Evolutionary conservation across 2,329 filamentous ascomycete species (phyloP).

Genomic region (Penicillium corylophilum): DNA sequence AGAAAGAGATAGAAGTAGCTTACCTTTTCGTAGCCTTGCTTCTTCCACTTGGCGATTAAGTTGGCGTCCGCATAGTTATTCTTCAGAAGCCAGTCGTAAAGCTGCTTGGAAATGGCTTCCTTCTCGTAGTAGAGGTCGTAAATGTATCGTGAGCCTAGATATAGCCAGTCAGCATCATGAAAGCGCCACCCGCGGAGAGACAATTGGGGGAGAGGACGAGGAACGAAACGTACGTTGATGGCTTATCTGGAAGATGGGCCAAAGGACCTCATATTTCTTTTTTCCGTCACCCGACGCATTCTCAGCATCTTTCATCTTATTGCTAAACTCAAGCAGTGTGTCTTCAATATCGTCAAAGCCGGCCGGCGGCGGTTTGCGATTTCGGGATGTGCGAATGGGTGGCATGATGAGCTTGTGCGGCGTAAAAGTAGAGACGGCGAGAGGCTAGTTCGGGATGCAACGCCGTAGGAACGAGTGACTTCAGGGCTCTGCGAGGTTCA

Average conservation of each 20-base stretch:
- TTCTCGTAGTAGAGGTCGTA: constrained; percentile 99
- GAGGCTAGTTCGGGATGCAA: neutral
- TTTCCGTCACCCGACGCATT: constrained; percentile 77
- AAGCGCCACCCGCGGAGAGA: neutral
- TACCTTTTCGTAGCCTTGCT: constrained; percentile 97
- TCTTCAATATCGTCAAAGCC: constrained; percentile 70
- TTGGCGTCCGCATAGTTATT: constrained; percentile 94
- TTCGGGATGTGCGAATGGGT: constrained; percentile 58
- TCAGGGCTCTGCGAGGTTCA: neutral
- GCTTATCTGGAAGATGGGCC: constrained; percentile 96
- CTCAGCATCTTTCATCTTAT: constrained; percentile 77
- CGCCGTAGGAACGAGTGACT: neutral
- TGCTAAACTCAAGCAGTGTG: constrained; percentile 64
- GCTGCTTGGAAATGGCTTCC: constrained; percentile 84
- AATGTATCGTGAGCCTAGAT: constrained; percentile 72
- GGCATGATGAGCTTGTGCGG: constrained; percentile 51
- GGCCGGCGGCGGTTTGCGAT: constrained; percentile 63
- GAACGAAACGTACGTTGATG: constrained; percentile 71
- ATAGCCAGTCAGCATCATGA: constrained; percentile 4
- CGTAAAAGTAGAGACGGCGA: neutral
- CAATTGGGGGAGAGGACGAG: neutral
- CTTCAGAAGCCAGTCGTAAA: constrained; percentile 97
- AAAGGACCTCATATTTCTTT: constrained; percentile 87
- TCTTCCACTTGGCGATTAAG: constrained; percentile 99
- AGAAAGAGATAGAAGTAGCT: constrained; percentile 18